Evolutionary conservation across 2,329 filamentous ascomycete genomes (phyloP).

Genomic region (Zasmidium angulare): DNA sequence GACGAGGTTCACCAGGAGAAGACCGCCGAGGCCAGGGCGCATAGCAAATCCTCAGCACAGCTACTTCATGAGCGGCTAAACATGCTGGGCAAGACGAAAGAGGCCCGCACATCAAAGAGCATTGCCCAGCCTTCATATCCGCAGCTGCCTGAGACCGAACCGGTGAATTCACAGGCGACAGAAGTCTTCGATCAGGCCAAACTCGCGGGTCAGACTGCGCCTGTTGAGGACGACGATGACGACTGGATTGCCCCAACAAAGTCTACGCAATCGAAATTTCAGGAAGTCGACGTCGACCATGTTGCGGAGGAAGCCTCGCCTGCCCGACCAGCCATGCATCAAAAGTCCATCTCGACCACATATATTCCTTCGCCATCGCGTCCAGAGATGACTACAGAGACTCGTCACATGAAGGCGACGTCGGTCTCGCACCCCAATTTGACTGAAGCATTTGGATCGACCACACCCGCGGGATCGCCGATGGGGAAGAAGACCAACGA

Average conservation of each 20-base stretch:
- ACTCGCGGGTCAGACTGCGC: slow-evolving; percentile 21
- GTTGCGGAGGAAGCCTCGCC: slow-evolving; percentile 35
- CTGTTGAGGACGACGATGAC: slow-evolving; percentile 52
- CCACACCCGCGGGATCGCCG: slow-evolving; percentile 59
- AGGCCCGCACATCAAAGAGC: slow-evolving; percentile 45
- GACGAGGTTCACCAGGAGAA: slow-evolving; percentile 53
- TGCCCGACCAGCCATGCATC: slow-evolving; percentile 34
- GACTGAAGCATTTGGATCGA: slow-evolving; percentile 42
- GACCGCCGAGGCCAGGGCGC: slow-evolving; percentile 49
- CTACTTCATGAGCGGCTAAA: slow-evolving; percentile 90
- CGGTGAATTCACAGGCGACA: slow-evolving; percentile 10
- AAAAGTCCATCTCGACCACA: slow-evolving; percentile 38
- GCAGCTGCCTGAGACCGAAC: slow-evolving; percentile 34
- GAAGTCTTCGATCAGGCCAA: slow-evolving; percentile 8
- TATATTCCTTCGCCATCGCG: slow-evolving; percentile 48
- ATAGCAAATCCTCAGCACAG: slow-evolving; percentile 92
- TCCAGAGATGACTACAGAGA: slow-evolving; percentile 36
- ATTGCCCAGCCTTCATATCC: slow-evolving; percentile 44
- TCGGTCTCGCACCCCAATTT: slow-evolving; percentile 45
- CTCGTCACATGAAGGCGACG: slow-evolving; percentile 57
- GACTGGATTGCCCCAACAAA: slow-evolving; percentile 58
- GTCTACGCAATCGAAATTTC: slow-evolving; percentile 12
- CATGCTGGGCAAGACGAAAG: slow-evolving; percentile 60
- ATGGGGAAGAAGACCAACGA: slow-evolving; percentile 57
- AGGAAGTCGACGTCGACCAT: not conserved